Evolutionary conservation across 192 early-diverging fungal species (phyloP).

Genomic region (Coemansia guatemalensis): DNA sequence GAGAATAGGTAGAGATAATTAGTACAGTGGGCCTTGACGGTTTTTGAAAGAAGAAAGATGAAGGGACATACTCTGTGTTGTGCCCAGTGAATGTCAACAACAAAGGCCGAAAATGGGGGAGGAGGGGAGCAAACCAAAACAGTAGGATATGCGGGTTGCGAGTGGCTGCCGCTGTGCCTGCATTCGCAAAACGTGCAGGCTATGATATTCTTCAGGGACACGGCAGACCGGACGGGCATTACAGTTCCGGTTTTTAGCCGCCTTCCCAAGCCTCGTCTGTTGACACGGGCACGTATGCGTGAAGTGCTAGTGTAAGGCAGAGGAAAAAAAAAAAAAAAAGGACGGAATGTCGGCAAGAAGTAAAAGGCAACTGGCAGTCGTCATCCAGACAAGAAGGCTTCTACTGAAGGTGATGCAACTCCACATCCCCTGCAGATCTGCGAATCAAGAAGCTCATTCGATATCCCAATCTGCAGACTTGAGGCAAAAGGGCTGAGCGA

Average conservation of each 20-base stretch:
- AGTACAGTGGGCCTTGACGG: neutral
- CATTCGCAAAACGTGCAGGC: neutral
- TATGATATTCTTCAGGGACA: neutral
- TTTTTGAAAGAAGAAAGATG: slow-evolving; percentile 1
- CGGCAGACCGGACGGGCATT: no score
- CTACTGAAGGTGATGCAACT: neutral
- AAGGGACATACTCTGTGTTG: neutral
- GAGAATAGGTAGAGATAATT: neutral
- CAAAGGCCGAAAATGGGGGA: neutral
- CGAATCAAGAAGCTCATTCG: neutral
- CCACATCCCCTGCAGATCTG: neutral
- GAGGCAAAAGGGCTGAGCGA: neutral
- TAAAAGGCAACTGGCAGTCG: neutral
- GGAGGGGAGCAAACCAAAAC: neutral
- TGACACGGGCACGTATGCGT: neutral
- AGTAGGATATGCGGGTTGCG: neutral
- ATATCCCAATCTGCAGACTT: neutral
- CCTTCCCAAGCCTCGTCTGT: neutral
- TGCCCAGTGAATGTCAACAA: neutral
- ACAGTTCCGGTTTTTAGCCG: neutral
- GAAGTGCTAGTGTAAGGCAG: neutral
- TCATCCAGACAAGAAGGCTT: neutral
- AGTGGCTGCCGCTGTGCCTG: slow-evolving; percentile 2
- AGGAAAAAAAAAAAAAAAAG: slow-evolving; percentile 5
- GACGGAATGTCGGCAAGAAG: neutral